Evolutionary conservation across 495 filamentous ascomycete species (phyloP).

Genomic region (Penicillium pulvis): DNA sequence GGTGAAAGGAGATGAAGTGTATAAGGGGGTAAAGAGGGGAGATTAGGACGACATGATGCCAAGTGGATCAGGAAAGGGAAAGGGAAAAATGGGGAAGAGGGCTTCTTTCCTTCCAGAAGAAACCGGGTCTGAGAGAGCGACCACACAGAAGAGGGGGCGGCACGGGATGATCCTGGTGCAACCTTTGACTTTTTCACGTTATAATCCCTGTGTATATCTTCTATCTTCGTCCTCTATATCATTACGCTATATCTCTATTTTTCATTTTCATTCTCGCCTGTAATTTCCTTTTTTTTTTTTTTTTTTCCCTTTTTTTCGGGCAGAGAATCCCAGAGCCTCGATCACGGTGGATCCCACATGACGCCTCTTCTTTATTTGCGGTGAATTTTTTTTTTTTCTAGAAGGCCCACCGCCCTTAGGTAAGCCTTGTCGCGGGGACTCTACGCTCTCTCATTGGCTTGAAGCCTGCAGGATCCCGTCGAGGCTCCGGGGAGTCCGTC

Average conservation of each 20-base stretch:
- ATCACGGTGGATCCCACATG: slow-evolving; percentile 15
- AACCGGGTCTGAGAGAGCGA: neutral
- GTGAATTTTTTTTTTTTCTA: slow-evolving; percentile 30
- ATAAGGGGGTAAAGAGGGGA: slow-evolving; percentile 2
- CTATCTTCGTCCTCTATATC: too few species aligned
- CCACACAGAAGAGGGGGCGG: neutral
- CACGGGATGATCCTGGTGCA: neutral
- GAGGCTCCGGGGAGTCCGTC: slow-evolving; percentile 21
- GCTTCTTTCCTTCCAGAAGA: slow-evolving; percentile 6
- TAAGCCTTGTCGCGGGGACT: neutral
- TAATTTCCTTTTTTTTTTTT: neutral
- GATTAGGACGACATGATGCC: slow-evolving; percentile 3
- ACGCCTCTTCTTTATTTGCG: slow-evolving; percentile 13
- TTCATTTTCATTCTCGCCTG: neutral
- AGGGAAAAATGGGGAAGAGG: slow-evolving; percentile 2
- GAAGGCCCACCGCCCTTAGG: slow-evolving; percentile 29
- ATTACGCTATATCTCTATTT: neutral
- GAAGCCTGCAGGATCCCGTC: slow-evolving; percentile 21
- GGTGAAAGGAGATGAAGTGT: slow-evolving; percentile 11
- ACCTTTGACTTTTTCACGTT: neutral
- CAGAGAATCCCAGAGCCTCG: slow-evolving; percentile 19
- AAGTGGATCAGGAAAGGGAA: slow-evolving; percentile 3
- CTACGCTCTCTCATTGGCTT: slow-evolving; percentile 7
- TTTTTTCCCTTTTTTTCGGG: neutral
- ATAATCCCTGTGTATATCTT: too few species aligned